phyloP scores from a whole-genome alignment of 2,329 filamentous ascomycete species.

The Penicillium expansum region DNA sequence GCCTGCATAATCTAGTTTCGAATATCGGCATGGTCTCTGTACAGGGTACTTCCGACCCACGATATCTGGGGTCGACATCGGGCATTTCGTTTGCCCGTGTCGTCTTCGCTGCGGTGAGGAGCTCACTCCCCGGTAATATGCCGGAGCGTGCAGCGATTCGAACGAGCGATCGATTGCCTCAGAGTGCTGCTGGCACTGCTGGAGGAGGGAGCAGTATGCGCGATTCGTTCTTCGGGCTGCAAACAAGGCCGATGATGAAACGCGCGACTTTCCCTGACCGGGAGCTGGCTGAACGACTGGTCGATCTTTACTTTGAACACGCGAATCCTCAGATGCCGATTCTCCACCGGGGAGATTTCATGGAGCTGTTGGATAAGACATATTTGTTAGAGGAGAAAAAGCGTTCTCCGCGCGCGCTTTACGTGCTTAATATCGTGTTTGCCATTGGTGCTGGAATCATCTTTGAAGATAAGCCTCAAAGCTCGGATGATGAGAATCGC shows the following conservation, averaged over 20 bases:
- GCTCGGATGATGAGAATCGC: constrained; percentile 25
- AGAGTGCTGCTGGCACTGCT: constrained; percentile 44
- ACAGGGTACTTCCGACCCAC: constrained; percentile 72
- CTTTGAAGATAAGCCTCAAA: constrained; percentile 53
- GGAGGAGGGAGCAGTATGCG: constrained; percentile 76
- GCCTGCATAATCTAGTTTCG: constrained; percentile 64
- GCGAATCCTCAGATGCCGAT: constrained; percentile 96
- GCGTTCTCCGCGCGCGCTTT: constrained; percentile 76
- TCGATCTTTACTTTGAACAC: constrained; percentile 88
- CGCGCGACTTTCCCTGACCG: constrained; percentile 80
- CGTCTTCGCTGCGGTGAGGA: constrained; percentile 89
- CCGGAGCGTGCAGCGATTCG: constrained; percentile 64
- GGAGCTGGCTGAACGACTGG: constrained; percentile 68
- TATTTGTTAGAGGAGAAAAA: constrained; percentile 67
- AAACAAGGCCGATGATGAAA: constrained; percentile 83
- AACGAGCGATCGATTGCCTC: constrained; percentile 55
- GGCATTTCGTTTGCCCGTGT: constrained; percentile 93
- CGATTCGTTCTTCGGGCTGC: constrained; percentile 95
- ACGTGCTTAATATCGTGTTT: constrained; percentile 94
- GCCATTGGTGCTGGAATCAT: constrained; percentile 94
- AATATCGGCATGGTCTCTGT: constrained; percentile 75
- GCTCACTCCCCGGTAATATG: constrained; percentile 57
- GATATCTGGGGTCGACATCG: constrained; percentile 79
- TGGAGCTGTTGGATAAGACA: constrained; percentile 78
- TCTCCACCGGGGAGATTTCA: constrained; percentile 83